A percentile compares a stretch with the other conserved stretches of the same genome.
Evolutionary conservation across 164 flowering plant genomes (phyloP).

Genomic region (Kingdonia uniflora): DNA sequence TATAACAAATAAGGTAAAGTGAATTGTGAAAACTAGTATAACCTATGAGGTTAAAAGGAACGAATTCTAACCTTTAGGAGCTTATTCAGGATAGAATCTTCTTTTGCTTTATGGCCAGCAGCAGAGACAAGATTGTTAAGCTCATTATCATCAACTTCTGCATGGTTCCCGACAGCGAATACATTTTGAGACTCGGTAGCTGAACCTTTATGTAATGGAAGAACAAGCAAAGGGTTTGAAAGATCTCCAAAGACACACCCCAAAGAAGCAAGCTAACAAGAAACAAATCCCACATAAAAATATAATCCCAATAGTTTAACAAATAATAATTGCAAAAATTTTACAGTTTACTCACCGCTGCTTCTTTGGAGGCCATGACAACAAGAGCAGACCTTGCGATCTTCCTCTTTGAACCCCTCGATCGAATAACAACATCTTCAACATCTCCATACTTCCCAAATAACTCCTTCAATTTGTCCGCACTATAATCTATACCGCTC

Average conservation of each 20-base stretch:
- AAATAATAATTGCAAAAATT: background rate
- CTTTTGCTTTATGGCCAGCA: no score
- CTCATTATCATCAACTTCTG: no score
- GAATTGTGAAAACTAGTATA: no score
- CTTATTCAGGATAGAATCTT: constrained; percentile 24
- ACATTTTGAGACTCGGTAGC: no score
- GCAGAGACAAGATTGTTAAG: no score
- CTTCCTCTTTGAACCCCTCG: constrained; percentile 42
- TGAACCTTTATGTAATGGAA: constrained; percentile 38
- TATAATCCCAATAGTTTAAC: background rate
- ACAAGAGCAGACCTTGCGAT: constrained; percentile 51
- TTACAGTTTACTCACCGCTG: constrained; percentile 37
- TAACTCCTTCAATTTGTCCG: constrained; percentile 40
- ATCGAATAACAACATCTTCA: constrained; percentile 63
- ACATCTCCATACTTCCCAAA: constrained; percentile 68
- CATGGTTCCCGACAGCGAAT: no score
- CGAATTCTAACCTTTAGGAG: constrained; percentile 46
- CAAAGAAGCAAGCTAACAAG: constrained; percentile 53
- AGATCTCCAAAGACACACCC: constrained; percentile 43
- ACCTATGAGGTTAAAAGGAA: no score
- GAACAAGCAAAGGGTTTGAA: constrained; percentile 60
- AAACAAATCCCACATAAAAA: background rate
- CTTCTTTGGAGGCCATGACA: constrained; percentile 70
- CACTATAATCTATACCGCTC: constrained; percentile 40
- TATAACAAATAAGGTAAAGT: no score